A percentile compares a stretch with the other conserved stretches of the same genome.
phyloP scores from a whole-genome alignment of 306 rosid species.

The Fragaria vesca region DNA sequence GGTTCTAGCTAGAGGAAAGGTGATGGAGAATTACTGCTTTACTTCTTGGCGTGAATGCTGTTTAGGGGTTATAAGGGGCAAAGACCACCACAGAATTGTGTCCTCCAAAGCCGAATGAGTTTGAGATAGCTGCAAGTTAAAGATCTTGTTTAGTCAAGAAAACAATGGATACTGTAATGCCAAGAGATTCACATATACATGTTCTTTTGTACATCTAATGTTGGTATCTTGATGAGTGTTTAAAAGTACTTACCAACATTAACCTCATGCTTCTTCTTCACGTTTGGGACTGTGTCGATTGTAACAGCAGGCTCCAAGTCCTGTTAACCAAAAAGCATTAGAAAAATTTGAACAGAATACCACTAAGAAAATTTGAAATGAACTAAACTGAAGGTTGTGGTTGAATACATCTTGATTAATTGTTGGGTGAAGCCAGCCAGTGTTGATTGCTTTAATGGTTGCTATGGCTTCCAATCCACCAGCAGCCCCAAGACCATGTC shows the following conservation, averaged over 20 bases:
- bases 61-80: slow-evolving; percentile 54
- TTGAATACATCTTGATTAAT: slow-evolving; percentile 59
- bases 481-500: slow-evolving; percentile 81
- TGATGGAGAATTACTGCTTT: background rate
- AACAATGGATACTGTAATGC: background rate
- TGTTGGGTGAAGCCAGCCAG: slow-evolving; percentile 77
- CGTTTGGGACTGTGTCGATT: slow-evolving; percentile 62
- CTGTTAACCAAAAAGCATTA: slow-evolving; percentile 29
- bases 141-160: slow-evolving; percentile 1
- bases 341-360: background rate
- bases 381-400: background rate
- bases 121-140: slow-evolving; percentile 56
- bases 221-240: background rate
- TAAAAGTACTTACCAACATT: slow-evolving; percentile 54
- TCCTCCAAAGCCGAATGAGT: slow-evolving; percentile 80
- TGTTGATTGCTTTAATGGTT: slow-evolving; percentile 67
- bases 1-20: slow-evolving; percentile 9
- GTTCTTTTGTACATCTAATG: background rate
- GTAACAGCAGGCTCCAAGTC: slow-evolving; percentile 63
- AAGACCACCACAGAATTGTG: slow-evolving; percentile 73
- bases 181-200: background rate
- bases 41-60: slow-evolving; percentile 13
- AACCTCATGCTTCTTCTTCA: slow-evolving; percentile 69
- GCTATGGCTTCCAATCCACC: slow-evolving; percentile 81
- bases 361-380: background rate